Percentiles rank a stretch among this genome's conserved stretches.
Conservation (phyloP, 2,329 filamentous ascomycete species). For the Fusarium robinianum region DNA sequence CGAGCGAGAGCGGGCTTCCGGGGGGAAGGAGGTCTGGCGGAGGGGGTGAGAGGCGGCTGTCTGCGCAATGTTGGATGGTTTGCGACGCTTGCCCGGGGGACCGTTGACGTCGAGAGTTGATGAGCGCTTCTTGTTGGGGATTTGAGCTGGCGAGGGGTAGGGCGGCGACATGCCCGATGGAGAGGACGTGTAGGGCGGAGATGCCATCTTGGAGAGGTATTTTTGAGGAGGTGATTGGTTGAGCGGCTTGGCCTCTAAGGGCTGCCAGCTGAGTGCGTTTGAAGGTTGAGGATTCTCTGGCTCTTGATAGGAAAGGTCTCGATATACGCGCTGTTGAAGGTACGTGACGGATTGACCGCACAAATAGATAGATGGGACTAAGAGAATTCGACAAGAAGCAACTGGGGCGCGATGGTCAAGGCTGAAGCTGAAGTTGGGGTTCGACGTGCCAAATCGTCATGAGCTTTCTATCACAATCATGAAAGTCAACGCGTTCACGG, state of each 20-base stretch:
- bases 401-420: too few relatives aligned
- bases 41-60: constrained; percentile 65
- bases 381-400: too few relatives aligned
- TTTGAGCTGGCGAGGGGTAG: constrained; percentile 55
- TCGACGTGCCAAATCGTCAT: constrained; percentile 4
- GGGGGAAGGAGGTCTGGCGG: constrained; percentile 80
- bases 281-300: neutral
- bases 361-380: too few relatives aligned
- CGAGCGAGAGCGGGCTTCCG: constrained; percentile 62
- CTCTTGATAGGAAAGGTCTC: neutral
- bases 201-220: constrained; percentile 62
- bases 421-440: constrained; percentile 1
- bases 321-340: constrained; percentile 20
- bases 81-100: constrained; percentile 67
- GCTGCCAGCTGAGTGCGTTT: neutral
- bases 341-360: too few relatives aligned
- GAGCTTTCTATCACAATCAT: constrained; percentile 5
- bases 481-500: neutral
- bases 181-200: constrained; percentile 57
- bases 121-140: constrained; percentile 62
- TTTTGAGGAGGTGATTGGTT: neutral
- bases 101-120: constrained; percentile 59
- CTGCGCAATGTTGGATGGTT: constrained; percentile 66
- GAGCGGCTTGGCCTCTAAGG: neutral
- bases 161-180: constrained; percentile 61